A percentile compares a stretch with the other conserved stretches of the same genome.
phyloP scores from a whole-genome alignment of 257 asterid genomes.

The Penstemon davidsonii region DNA sequence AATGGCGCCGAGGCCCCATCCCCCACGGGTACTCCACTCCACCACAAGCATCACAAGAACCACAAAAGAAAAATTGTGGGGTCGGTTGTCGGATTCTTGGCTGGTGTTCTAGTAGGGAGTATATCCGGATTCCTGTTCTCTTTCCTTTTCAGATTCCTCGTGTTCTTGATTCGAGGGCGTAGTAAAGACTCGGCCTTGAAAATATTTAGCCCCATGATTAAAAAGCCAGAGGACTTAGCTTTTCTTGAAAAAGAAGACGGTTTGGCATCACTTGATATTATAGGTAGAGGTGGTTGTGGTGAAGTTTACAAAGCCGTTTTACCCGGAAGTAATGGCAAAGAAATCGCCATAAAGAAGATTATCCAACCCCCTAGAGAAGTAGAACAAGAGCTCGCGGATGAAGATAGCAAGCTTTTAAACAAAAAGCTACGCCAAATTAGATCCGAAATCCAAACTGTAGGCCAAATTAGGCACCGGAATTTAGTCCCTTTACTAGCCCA shows the following conservation, averaged over 20 bases:
- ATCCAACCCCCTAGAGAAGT: slow-evolving; percentile 50
- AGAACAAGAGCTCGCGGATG: slow-evolving; percentile 50
- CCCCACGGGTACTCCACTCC: slow-evolving; percentile 14
- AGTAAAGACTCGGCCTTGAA: slow-evolving; percentile 41
- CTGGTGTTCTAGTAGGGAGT: slow-evolving; percentile 59
- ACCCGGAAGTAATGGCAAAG: slow-evolving; percentile 70
- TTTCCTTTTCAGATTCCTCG: slow-evolving; percentile 37
- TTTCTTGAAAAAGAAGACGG: slow-evolving; percentile 74
- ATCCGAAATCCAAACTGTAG: slow-evolving; percentile 85
- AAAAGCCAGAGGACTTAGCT: slow-evolving; percentile 75
- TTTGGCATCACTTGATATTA: slow-evolving; percentile 48
- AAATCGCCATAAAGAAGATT: slow-evolving; percentile 76
- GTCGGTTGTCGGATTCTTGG: slow-evolving; percentile 59
- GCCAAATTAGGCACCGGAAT: slow-evolving; percentile 77
- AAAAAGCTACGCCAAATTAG: slow-evolving; percentile 75
- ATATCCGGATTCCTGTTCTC: slow-evolving; percentile 51
- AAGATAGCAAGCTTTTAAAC: slow-evolving; percentile 61
- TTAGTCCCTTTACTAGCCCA: slow-evolving; percentile 74
- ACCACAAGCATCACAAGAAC: slow-evolving; percentile 15
- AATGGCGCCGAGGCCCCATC: slow-evolving; percentile 35
- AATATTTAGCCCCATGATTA: slow-evolving; percentile 70
- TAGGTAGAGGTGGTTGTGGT: slow-evolving; percentile 93
- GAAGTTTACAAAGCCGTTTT: slow-evolving; percentile 69
- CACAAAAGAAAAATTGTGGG: slow-evolving; percentile 31
- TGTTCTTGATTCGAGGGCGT: slow-evolving; percentile 40